phyloP scores from a whole-genome alignment of 2,329 filamentous ascomycete species.

The Cladosporium halotolerans region DNA sequence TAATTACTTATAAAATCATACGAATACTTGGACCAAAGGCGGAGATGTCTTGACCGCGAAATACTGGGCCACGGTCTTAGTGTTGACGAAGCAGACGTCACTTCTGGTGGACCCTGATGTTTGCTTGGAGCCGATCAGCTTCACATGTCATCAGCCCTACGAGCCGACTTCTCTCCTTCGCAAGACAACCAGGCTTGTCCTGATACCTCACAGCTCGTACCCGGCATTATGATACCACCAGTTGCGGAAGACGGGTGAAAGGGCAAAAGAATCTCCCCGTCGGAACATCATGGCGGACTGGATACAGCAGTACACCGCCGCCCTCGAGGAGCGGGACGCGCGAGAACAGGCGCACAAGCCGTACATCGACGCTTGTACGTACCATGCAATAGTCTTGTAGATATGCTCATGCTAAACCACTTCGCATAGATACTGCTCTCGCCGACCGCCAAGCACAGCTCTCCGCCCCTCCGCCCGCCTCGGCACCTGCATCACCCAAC shows the following conservation, averaged over 20 bases:
- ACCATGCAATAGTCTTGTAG: background rate
- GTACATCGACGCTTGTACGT: constrained; percentile 73
- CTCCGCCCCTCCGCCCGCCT: constrained; percentile 1
- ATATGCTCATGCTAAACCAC: background rate
- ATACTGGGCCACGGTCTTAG: no score
- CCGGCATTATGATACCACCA: background rate
- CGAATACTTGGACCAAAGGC: no score
- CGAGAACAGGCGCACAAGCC: constrained; percentile 59
- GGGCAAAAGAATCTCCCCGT: background rate
- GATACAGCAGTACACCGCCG: constrained; percentile 73
- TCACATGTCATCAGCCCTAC: no score
- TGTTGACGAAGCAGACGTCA: no score
- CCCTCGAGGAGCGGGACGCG: constrained; percentile 65
- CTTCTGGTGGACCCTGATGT: no score
- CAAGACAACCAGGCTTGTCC: no score
- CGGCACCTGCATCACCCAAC: constrained; percentile 23
- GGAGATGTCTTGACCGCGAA: no score
- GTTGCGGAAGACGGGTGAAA: constrained; percentile 2
- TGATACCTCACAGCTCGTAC: no score
- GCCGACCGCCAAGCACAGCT: constrained; percentile 37
- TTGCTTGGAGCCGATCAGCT: no score
- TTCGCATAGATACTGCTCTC: constrained; percentile 37
- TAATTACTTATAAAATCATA: no score
- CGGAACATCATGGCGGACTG: constrained; percentile 56
- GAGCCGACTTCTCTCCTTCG: no score